These are phyloP conservation scores for Tuber calosporum DNA, from an alignment of 495 filamentous ascomycete species.

Conservation along the genomic window DNA sequence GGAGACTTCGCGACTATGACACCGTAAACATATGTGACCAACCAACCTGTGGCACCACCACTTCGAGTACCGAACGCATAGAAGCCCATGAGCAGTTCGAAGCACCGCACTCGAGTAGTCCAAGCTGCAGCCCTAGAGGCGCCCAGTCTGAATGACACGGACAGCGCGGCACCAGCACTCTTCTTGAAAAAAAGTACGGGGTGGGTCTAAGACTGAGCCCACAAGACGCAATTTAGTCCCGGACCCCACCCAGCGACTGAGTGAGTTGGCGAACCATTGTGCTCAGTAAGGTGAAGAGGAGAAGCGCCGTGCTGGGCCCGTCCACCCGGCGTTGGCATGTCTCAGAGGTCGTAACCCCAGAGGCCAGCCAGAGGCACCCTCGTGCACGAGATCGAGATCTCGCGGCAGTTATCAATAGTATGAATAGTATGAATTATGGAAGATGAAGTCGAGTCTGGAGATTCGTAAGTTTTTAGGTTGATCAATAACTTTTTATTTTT, in stretches of 20 bases:
- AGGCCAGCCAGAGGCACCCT: neutral
- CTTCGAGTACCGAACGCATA: neutral
- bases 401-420: neutral
- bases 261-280: constrained; percentile 3
- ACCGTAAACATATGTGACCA: neutral
- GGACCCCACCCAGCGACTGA: neutral
- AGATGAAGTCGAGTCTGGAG: neutral
- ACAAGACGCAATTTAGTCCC: neutral
- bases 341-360: neutral
- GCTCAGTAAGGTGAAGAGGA: neutral
- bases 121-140: constrained; percentile 1
- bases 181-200: neutral
- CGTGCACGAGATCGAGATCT: constrained; percentile 1
- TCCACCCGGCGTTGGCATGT: neutral
- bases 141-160: neutral
- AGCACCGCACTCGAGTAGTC: neutral
- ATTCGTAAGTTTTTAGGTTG: neutral
- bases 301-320: neutral
- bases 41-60: neutral
- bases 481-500: neutral
- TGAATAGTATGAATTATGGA: neutral
- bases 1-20: neutral
- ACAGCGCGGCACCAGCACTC: neutral
- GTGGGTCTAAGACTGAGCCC: neutral
- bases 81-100: neutral